Conservation (phyloP, 2,329 filamentous ascomycete genomes). For the Spiromastix sp. region DNA sequence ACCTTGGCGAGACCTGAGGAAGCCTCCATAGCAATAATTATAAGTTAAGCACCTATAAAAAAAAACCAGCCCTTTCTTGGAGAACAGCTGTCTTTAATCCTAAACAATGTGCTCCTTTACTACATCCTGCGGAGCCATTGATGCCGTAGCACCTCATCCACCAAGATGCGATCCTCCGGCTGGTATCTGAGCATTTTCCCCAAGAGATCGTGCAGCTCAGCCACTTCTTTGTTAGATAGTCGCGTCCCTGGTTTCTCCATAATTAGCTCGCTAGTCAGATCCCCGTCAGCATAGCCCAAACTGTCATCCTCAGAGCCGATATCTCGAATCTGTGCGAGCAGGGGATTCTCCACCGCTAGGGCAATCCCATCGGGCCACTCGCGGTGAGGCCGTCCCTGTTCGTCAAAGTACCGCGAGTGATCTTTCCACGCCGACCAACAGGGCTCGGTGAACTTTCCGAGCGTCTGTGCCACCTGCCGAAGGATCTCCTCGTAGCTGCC, state of each 20-base stretch:
- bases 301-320: constrained; percentile 8
- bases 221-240: neutral
- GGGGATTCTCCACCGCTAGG: constrained; percentile 6
- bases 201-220: constrained; percentile 1
- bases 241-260: neutral
- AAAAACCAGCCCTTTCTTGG: too few relatives aligned
- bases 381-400: constrained; percentile 9
- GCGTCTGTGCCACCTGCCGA: constrained; percentile 17
- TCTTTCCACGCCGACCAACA: constrained; percentile 24
- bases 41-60: too few relatives aligned
- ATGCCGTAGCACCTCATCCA: neutral
- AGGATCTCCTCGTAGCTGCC: constrained; percentile 21
- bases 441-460: constrained; percentile 22
- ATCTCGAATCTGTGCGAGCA: constrained; percentile 4
- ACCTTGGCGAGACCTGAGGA: too few relatives aligned
- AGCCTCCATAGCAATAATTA: too few relatives aligned
- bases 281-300: too few relatives aligned
- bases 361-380: constrained; percentile 2
- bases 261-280: too few relatives aligned
- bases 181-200: constrained; percentile 3
- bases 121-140: neutral
- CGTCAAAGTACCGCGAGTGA: constrained; percentile 14
- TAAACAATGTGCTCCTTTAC: too few relatives aligned
- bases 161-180: constrained; percentile 3
- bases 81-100: too few relatives aligned